These are phyloP conservation scores for Fraxinus floribunda DNA, from an alignment of 305 asterid genomes.

Conservation along the genomic window DNA sequence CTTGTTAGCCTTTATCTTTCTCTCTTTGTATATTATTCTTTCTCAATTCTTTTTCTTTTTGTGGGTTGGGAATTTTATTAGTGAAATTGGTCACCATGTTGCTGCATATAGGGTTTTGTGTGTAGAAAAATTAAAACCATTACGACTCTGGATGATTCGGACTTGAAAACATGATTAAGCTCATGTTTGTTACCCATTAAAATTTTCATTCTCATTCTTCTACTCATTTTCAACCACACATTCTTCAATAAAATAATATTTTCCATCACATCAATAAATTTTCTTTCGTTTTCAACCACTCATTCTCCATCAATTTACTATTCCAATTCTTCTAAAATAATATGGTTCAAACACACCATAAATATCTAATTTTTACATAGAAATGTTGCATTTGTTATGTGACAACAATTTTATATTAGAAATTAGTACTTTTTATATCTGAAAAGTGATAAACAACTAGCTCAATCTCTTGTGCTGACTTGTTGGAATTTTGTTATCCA, in stretches of 20 bases:
- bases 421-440: neutral
- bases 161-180: neutral
- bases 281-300: too few relatives aligned
- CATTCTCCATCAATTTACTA: too few relatives aligned
- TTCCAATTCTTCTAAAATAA: too few relatives aligned
- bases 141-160: neutral
- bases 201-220: too few relatives aligned
- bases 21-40: neutral
- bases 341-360: neutral
- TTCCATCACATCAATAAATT: too few relatives aligned
- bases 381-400: neutral
- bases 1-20: slow-evolving; percentile 8
- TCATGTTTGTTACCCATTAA: too few relatives aligned
- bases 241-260: too few relatives aligned
- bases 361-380: neutral
- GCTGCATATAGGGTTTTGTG: slow-evolving; percentile 11
- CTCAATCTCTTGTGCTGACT: slow-evolving; percentile 9
- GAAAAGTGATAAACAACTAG: neutral
- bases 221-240: too few relatives aligned
- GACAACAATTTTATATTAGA: neutral
- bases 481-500: slow-evolving; percentile 6
- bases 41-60: neutral
- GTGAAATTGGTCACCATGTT: slow-evolving; percentile 2
- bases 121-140: slow-evolving; percentile 14
- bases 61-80: neutral